A percentile compares a stretch with the other conserved stretches of the same genome.
phyloP scores from a whole-genome alignment of 208 protist genomes.

The Porcisia hertigi region DNA sequence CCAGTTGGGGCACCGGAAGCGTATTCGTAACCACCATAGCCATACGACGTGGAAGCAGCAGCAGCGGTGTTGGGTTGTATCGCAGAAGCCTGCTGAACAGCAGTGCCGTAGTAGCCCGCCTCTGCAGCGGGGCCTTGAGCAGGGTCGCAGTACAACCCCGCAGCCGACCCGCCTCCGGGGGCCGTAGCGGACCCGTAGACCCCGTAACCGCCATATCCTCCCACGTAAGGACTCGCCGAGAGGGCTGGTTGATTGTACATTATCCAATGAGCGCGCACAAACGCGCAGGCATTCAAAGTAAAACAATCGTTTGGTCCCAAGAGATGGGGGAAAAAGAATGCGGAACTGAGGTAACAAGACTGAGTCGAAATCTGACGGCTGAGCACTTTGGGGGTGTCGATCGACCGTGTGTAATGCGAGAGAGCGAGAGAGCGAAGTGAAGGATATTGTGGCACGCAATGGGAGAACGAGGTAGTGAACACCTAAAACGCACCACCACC shows the following conservation, averaged over 20 bases:
- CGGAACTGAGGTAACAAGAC: neutral
- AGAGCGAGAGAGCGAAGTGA: no score
- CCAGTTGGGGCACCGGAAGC: neutral
- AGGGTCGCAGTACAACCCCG: constrained; percentile 17
- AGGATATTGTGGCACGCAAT: no score
- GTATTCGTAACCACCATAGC: constrained; percentile 7
- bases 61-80: constrained; percentile 4
- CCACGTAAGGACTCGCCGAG: constrained; percentile 27
- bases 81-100: neutral
- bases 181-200: constrained; percentile 23
- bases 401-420: no score
- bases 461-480: neutral
- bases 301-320: neutral
- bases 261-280: neutral
- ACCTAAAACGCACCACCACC: neutral
- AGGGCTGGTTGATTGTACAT: constrained; percentile 27
- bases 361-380: neutral
- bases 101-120: constrained; percentile 12
- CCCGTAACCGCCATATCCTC: constrained; percentile 29
- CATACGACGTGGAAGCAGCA: neutral
- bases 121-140: constrained; percentile 9
- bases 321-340: neutral
- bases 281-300: neutral
- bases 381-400: no score
- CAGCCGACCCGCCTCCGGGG: neutral